phyloP scores from a whole-genome alignment of 768 basidiomycete species.

The Lentinula guzmanii region DNA sequence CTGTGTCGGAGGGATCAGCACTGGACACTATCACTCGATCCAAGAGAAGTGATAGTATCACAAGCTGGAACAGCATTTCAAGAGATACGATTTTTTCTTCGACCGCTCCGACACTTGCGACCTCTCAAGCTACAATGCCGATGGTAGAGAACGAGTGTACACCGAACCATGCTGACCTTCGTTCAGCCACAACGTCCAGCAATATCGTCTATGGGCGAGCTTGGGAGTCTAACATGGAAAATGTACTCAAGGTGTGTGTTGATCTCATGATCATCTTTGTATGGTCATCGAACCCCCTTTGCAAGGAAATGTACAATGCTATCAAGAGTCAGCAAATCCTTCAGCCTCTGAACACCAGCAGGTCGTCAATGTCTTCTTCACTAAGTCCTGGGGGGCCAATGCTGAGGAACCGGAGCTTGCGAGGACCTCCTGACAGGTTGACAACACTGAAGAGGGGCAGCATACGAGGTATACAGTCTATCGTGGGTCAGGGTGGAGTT shows the following conservation, averaged over 20 bases:
- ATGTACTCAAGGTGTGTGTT: slow-evolving; percentile 64
- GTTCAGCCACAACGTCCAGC: slow-evolving; percentile 16
- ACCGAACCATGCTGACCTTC: slow-evolving; percentile 39
- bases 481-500: slow-evolving; percentile 59
- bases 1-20: slow-evolving; percentile 23
- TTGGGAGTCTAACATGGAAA: slow-evolving; percentile 89
- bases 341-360: slow-evolving; percentile 60
- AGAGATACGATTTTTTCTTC: slow-evolving; percentile 47
- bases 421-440: slow-evolving; percentile 66
- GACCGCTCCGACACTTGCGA: slow-evolving; percentile 24
- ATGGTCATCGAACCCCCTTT: slow-evolving; percentile 3
- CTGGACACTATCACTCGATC: slow-evolving; percentile 36
- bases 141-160: slow-evolving; percentile 51
- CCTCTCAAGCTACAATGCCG: slow-evolving; percentile 20
- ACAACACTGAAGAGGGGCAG: slow-evolving; percentile 84
- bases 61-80: slow-evolving; percentile 79
- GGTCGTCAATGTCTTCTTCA: slow-evolving; percentile 52
- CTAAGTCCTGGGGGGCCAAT: slow-evolving; percentile 45
- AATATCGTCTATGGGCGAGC: slow-evolving; percentile 48
- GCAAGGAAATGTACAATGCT: slow-evolving; percentile 89
- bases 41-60: slow-evolving; percentile 78
- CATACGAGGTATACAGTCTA: slow-evolving; percentile 81
- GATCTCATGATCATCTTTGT: neutral
- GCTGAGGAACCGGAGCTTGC: slow-evolving; percentile 67
- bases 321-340: slow-evolving; percentile 89